Evolutionary conservation across 352 stramenopile species (phyloP).

Genomic region (Pythium pectinolyticum): DNA sequence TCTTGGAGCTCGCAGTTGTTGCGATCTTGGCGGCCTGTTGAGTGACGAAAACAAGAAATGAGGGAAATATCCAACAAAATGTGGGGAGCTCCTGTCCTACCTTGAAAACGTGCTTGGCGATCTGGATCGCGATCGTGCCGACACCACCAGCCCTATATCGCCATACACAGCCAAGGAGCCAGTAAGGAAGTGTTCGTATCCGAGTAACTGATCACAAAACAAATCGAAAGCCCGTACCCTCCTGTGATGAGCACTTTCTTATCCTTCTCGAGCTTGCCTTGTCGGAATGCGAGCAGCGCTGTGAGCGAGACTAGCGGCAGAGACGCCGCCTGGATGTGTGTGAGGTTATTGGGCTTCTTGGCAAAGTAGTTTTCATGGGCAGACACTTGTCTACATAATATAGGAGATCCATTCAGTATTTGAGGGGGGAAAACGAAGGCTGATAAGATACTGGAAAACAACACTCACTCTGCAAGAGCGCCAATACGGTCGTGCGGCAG

Average conservation of each 20-base stretch:
- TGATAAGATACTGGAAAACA: background rate
- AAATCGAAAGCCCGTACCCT: slow-evolving; percentile 34
- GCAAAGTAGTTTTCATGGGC: slow-evolving; percentile 61
- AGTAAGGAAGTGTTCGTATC: too few relatives aligned
- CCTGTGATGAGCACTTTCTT: slow-evolving; percentile 79
- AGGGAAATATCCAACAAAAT: background rate
- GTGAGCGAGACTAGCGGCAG: slow-evolving; percentile 61
- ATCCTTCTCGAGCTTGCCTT: slow-evolving; percentile 45
- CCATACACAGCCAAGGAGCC: background rate
- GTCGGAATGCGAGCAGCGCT: slow-evolving; percentile 51
- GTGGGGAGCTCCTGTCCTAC: slow-evolving; percentile 10
- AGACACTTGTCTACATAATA: slow-evolving; percentile 40
- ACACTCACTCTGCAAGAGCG: slow-evolving; percentile 64
- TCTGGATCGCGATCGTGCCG: slow-evolving; percentile 69
- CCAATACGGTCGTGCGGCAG: slow-evolving; percentile 63
- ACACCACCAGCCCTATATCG: slow-evolving; percentile 56
- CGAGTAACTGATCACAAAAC: background rate
- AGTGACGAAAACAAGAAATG: background rate
- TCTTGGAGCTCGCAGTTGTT: slow-evolving; percentile 67
- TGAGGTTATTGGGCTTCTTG: slow-evolving; percentile 69
- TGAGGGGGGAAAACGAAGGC: background rate
- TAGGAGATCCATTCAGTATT: background rate
- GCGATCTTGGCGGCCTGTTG: slow-evolving; percentile 57
- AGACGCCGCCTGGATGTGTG: slow-evolving; percentile 67
- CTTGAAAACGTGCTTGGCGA: slow-evolving; percentile 79